These are phyloP conservation scores for Jatropha multifida DNA, from an alignment of 441 rosid genomes.

Conservation along the genomic window DNA sequence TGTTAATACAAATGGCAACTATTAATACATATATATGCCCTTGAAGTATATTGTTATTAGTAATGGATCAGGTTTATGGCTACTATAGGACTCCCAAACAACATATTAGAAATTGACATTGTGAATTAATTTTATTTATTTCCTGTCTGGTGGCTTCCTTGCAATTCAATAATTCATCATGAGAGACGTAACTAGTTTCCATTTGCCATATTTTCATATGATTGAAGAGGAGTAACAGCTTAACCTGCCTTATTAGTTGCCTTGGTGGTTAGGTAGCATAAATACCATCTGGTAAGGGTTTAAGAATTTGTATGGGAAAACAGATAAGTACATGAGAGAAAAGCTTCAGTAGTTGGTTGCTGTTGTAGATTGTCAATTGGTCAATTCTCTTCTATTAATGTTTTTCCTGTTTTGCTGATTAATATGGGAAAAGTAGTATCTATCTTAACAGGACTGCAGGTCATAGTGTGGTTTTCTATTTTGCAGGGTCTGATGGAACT, in stretches of 20 bases:
- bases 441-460: too few species aligned
- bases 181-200: too few species aligned
- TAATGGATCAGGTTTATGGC: background rate
- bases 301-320: background rate
- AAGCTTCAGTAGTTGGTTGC: background rate
- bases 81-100: too few species aligned
- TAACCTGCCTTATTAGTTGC: background rate
- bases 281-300: slow-evolving; percentile 1
- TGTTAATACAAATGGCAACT: too few species aligned
- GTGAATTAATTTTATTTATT: background rate
- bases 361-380: background rate
- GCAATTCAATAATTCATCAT: background rate
- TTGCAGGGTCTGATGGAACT: too few species aligned
- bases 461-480: too few species aligned
- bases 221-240: background rate
- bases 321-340: background rate
- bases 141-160: background rate
- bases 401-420: too few species aligned
- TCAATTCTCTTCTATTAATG: background rate
- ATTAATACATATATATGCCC: too few species aligned
- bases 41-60: too few species aligned
- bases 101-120: background rate
- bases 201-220: background rate
- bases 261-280: background rate
- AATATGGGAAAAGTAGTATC: too few species aligned